Percentiles rank a stretch among this genome's conserved stretches.
phyloP scores from a whole-genome alignment of 306 rosid genomes.

The Prunus kanzakura region DNA sequence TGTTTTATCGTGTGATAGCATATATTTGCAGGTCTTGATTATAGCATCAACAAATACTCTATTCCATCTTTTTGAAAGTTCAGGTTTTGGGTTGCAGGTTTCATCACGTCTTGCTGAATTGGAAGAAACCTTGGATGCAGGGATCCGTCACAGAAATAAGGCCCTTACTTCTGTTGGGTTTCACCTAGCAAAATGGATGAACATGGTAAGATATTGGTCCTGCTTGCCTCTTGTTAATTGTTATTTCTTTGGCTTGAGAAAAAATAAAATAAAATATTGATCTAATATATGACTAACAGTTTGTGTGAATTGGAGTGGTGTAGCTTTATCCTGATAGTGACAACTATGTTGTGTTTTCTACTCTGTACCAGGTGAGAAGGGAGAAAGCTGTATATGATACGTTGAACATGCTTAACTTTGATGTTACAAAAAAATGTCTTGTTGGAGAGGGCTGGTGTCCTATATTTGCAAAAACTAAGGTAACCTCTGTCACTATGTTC shows the following conservation, averaged over 20 bases:
- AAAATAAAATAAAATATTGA: slow-evolving; percentile 2
- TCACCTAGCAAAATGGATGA: slow-evolving; percentile 85
- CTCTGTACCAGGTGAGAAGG: slow-evolving; percentile 77
- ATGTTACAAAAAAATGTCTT: slow-evolving; percentile 97
- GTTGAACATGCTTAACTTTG: slow-evolving; percentile 91
- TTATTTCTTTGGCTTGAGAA: slow-evolving; percentile 13
- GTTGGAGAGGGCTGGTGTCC: slow-evolving; percentile 99
- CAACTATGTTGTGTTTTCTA: slow-evolving; percentile 32
- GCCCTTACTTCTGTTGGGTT: slow-evolving; percentile 72
- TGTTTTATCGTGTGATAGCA: neutral
- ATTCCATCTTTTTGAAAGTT: neutral
- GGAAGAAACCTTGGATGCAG: slow-evolving; percentile 90
- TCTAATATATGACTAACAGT: slow-evolving; percentile 8
- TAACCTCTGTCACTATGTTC: slow-evolving; percentile 10
- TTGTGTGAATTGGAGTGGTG: neutral
- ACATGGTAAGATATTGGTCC: slow-evolving; percentile 56
- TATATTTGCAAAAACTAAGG: slow-evolving; percentile 81
- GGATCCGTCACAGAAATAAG: slow-evolving; percentile 84
- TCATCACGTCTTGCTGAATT: slow-evolving; percentile 83
- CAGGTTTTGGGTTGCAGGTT: slow-evolving; percentile 48
- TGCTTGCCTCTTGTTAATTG: slow-evolving; percentile 20
- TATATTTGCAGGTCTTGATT: neutral
- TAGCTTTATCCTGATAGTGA: slow-evolving; percentile 24
- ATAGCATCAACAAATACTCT: slow-evolving; percentile 5
- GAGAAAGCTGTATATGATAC: slow-evolving; percentile 98